These are phyloP conservation scores for Mollisiaceae sp. DNA, from an alignment of 2,329 filamentous ascomycete species.

Conservation along the genomic window DNA sequence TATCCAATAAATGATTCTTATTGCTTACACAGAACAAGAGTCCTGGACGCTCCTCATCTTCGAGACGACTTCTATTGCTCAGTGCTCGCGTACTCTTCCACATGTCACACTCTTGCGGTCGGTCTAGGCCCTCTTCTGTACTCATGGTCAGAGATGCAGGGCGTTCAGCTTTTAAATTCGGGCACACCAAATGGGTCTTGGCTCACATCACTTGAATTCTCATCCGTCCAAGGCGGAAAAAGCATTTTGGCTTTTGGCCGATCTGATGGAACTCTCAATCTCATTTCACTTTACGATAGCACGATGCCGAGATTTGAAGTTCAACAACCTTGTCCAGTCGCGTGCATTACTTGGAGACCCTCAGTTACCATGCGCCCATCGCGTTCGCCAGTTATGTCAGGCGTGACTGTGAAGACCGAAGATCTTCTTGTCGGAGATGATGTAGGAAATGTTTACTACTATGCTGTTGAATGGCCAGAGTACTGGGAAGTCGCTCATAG, in stretches of 20 bases:
- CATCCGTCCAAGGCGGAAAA: slow-evolving; percentile 74
- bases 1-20: not conserved
- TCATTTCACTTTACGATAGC: slow-evolving; percentile 78
- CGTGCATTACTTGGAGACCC: slow-evolving; percentile 83
- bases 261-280: slow-evolving; percentile 73
- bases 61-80: slow-evolving; percentile 97
- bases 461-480: slow-evolving; percentile 83
- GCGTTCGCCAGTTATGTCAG: slow-evolving; percentile 50
- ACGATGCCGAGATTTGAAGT: slow-evolving; percentile 74
- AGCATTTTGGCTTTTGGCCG: slow-evolving; percentile 86
- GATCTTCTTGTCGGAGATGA: slow-evolving; percentile 89
- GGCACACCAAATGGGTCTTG: slow-evolving; percentile 57
- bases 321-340: slow-evolving; percentile 72
- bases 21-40: slow-evolving; percentile 55
- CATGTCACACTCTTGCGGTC: slow-evolving; percentile 78
- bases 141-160: slow-evolving; percentile 81
- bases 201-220: slow-evolving; percentile 90
- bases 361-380: slow-evolving; percentile 58
- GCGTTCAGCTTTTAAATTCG: slow-evolving; percentile 62
- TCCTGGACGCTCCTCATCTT: slow-evolving; percentile 87
- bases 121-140: slow-evolving; percentile 82
- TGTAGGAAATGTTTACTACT: slow-evolving; percentile 81
- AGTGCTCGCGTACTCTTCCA: slow-evolving; percentile 81
- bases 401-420: slow-evolving; percentile 68
- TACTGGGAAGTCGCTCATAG: slow-evolving; percentile 65